Conservation (phyloP, 208 protist genomes). For the Leishmania aethiopica region DNA sequence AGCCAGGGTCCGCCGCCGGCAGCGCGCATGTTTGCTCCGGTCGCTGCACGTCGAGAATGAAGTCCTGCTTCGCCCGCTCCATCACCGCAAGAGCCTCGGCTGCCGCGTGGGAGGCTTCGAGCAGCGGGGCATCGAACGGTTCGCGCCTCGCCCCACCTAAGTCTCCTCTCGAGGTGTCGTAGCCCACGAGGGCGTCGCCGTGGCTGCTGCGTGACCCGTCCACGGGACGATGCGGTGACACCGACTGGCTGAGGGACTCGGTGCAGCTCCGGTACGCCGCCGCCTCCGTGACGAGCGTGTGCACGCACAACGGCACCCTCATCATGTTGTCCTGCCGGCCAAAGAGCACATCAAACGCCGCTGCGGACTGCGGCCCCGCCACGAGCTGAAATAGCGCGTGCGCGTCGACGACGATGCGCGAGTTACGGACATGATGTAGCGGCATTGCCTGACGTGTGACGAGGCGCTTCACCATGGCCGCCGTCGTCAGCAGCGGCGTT, state of each 20-base stretch:
- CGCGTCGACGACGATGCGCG: slow-evolving; percentile 71
- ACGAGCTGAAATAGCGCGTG: slow-evolving; percentile 63
- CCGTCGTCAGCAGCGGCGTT: slow-evolving; percentile 36
- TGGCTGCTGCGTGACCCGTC: neutral
- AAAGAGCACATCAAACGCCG: slow-evolving; percentile 60
- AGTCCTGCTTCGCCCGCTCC: slow-evolving; percentile 55
- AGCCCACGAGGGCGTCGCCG: neutral
- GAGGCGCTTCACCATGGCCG: slow-evolving; percentile 36
- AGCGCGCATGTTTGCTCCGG: slow-evolving; percentile 45
- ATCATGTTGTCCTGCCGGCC: slow-evolving; percentile 69
- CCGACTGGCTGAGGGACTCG: slow-evolving; percentile 6
- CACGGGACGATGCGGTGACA: neutral
- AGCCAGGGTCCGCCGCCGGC: slow-evolving; percentile 32
- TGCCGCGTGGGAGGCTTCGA: slow-evolving; percentile 43
- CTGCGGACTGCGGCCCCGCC: slow-evolving; percentile 28
- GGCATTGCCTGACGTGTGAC: slow-evolving; percentile 34
- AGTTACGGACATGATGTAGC: slow-evolving; percentile 27
- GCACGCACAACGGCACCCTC: slow-evolving; percentile 64
- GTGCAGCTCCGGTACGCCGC: slow-evolving; percentile 26
- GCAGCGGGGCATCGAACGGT: slow-evolving; percentile 16
- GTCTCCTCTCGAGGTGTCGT: neutral
- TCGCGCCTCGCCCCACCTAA: neutral
- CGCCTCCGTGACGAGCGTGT: slow-evolving; percentile 45
- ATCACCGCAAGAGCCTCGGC: slow-evolving; percentile 54
- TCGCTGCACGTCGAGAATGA: slow-evolving; percentile 70